These are phyloP conservation scores for Aureobasidium sp. DNA, from an alignment of 2,329 filamentous ascomycete species.

Conservation along the genomic window DNA sequence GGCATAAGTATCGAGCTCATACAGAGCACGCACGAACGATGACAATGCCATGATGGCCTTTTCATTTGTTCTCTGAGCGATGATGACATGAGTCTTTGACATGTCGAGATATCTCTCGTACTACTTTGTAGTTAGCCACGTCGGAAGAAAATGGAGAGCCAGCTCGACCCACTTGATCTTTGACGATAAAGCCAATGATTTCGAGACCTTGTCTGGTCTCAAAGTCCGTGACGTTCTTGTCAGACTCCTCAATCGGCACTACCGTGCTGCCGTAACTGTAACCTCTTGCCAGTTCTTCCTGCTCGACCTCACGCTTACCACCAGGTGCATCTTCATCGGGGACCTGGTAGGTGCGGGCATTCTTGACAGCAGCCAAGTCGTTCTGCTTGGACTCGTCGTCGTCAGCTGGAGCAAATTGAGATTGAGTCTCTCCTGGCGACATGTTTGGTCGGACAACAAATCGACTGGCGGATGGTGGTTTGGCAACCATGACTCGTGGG, in stretches of 20 bases:
- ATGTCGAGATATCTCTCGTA: conserved; percentile 81
- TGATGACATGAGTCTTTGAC: conserved; percentile 70
- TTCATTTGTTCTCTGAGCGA: conserved; percentile 71
- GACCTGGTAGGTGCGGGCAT: conserved; percentile 72
- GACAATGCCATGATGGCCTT: conserved; percentile 79
- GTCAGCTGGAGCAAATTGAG: conserved; percentile 48
- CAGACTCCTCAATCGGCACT: conserved; percentile 79
- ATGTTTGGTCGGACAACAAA: conserved; percentile 55
- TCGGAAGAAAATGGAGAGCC: neutral
- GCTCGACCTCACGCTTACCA: conserved; percentile 73
- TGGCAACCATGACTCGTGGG: conserved; percentile 73
- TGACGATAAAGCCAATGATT: conserved; percentile 78
- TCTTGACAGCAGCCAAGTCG: conserved; percentile 63
- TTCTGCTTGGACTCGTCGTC: conserved; percentile 31
- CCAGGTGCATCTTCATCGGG: conserved; percentile 67
- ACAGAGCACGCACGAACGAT: conserved; percentile 79
- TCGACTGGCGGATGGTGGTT: conserved; percentile 66
- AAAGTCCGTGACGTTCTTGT: conserved; percentile 81
- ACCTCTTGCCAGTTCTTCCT: conserved; percentile 81
- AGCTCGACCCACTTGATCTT: conserved; percentile 51
- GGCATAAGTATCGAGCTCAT: conserved; percentile 77
- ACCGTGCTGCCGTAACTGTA: conserved; percentile 90
- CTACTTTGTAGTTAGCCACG: conserved; percentile 24
- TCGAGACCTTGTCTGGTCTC: conserved; percentile 69
- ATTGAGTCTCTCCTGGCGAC: conserved; percentile 40